phyloP scores from a whole-genome alignment of 257 asterid species.

The Solanum etuberosum region DNA sequence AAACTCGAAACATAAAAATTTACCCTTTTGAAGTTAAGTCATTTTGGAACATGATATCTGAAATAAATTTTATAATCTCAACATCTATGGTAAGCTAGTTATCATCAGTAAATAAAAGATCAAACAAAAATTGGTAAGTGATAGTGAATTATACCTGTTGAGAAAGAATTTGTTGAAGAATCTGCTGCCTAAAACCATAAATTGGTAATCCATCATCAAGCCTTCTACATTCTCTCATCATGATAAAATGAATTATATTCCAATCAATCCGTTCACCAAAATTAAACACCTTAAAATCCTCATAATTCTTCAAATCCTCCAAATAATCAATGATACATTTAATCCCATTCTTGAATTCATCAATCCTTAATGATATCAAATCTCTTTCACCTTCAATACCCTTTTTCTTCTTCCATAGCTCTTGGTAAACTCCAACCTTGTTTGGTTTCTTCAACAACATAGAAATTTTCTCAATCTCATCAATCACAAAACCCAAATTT shows the following conservation, averaged over 20 bases:
- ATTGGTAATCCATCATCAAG: constrained; percentile 83
- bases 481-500: constrained; percentile 15
- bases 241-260: constrained; percentile 42
- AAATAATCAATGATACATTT: constrained; percentile 33
- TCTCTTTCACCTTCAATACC: constrained; percentile 41
- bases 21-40: not conserved
- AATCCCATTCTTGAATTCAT: constrained; percentile 52
- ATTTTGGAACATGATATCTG: not conserved
- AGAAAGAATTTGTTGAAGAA: constrained; percentile 35
- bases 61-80: not conserved
- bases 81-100: not conserved
- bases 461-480: constrained; percentile 12
- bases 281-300: constrained; percentile 13
- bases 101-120: not conserved
- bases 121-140: not conserved
- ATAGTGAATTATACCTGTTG: constrained; percentile 42
- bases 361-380: constrained; percentile 38
- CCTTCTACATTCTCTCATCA: constrained; percentile 75
- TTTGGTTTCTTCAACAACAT: not conserved
- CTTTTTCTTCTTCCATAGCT: constrained; percentile 12
- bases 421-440: not conserved
- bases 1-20: not conserved
- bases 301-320: constrained; percentile 10
- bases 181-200: constrained; percentile 39
- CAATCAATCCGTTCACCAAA: constrained; percentile 38